phyloP scores from a whole-genome alignment of 2,329 filamentous ascomycete species.

The Anthostomella pinea region DNA sequence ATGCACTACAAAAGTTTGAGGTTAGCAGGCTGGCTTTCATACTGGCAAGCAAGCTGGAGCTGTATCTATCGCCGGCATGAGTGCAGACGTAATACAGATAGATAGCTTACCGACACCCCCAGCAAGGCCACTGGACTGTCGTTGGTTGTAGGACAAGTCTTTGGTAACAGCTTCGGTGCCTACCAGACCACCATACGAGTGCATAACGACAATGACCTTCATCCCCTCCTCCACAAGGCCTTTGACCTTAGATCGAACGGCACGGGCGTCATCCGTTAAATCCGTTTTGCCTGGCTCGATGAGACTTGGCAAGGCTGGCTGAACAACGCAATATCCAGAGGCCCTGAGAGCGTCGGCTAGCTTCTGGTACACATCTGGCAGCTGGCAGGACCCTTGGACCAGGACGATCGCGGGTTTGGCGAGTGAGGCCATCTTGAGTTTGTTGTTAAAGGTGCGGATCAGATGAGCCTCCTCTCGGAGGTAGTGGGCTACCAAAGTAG shows the following conservation, averaged over 20 bases:
- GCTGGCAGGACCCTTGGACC: slow-evolving; percentile 17
- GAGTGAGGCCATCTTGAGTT: too few species aligned
- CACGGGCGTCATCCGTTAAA: slow-evolving; percentile 12
- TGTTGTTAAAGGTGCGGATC: too few species aligned
- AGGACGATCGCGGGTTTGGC: slow-evolving; percentile 12
- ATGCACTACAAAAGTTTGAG: slow-evolving; percentile 1
- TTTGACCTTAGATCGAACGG: slow-evolving; percentile 6
- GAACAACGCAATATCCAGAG: slow-evolving; percentile 8
- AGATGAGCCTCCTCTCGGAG: too few species aligned
- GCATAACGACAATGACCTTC: slow-evolving; percentile 10
- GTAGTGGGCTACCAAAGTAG: too few species aligned
- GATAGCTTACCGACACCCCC: slow-evolving; percentile 7
- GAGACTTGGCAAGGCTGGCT: slow-evolving; percentile 13
- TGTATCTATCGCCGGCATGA: too few species aligned
- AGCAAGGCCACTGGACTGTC: slow-evolving; percentile 2
- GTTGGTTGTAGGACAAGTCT: slow-evolving; percentile 6
- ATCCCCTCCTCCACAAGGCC: slow-evolving; percentile 7
- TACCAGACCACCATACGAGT: slow-evolving; percentile 13
- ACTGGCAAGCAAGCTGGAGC: neutral
- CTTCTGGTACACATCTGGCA: slow-evolving; percentile 17
- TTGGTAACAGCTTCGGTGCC: slow-evolving; percentile 9
- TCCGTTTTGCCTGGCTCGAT: slow-evolving; percentile 11
- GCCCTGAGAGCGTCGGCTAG: slow-evolving; percentile 9
- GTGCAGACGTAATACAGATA: too few species aligned
- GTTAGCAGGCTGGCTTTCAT: neutral